Conservation (phyloP, 2,329 filamentous ascomycete species). For the Paraphaeosphaeria sporulosa region DNA sequence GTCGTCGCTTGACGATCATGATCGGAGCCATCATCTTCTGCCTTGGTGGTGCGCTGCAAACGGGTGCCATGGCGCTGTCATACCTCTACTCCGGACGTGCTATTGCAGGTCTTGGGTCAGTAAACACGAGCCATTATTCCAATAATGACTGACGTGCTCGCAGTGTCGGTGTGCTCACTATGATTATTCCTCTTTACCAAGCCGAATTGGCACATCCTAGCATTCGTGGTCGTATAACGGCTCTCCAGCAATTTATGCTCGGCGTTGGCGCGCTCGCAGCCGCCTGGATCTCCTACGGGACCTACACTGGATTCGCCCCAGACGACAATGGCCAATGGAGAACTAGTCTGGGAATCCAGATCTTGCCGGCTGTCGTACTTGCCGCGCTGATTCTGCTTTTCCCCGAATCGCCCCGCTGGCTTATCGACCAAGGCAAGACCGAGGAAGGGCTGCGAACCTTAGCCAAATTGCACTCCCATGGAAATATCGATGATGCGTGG, state of each 20-base stretch:
- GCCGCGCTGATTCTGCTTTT: conserved; percentile 74
- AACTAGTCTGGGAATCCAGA: conserved; percentile 72
- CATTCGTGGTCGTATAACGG: conserved; percentile 78
- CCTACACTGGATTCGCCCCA: conserved; percentile 59
- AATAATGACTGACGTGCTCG: conserved; percentile 11
- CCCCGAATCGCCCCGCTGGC: conserved; percentile 73
- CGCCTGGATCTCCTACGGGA: conserved; percentile 76
- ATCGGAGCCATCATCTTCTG: conserved; percentile 75
- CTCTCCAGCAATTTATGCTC: conserved; percentile 83
- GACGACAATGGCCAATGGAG: conserved; percentile 65
- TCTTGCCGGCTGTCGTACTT: conserved; percentile 70
- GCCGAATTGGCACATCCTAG: conserved; percentile 80
- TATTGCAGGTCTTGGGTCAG: conserved; percentile 71
- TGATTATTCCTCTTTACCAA: conserved; percentile 77
- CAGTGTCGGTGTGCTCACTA: conserved; percentile 67
- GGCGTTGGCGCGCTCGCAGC: conserved; percentile 77
- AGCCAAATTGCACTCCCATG: conserved; percentile 73
- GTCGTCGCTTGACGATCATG: conserved; percentile 75
- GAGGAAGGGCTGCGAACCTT: conserved; percentile 72
- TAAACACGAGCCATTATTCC: conserved; percentile 9
- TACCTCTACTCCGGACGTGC: conserved; percentile 76
- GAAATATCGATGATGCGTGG: conserved; percentile 71
- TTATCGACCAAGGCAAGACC: conserved; percentile 73
- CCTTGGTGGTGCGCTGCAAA: conserved; percentile 76
- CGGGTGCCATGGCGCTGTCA: conserved; percentile 65